These are phyloP conservation scores for Calonectria hawksworthii DNA, from an alignment of 2,329 filamentous ascomycete species.

Conservation along the genomic window DNA sequence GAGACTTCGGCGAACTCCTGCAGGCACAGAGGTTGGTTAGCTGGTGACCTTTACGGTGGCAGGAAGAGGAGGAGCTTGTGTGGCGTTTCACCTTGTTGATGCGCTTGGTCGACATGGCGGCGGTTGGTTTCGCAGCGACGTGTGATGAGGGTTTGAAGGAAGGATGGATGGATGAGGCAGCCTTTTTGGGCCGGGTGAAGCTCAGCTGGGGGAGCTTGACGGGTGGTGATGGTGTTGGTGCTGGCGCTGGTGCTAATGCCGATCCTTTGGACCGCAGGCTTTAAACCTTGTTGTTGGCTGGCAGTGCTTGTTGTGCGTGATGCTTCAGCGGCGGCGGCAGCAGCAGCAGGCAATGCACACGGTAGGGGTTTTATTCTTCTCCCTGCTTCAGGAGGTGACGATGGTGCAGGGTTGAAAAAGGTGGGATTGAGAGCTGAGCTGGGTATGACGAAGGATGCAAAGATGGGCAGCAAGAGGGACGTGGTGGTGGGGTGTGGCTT, in stretches of 20 bases:
- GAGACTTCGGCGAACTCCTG: slow-evolving; percentile 70
- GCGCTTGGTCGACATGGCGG: slow-evolving; percentile 59
- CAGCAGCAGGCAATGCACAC: not conserved
- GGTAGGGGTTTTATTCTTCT: not conserved
- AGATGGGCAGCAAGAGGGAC: not conserved
- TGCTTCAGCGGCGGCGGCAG: not conserved
- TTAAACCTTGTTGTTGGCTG: slow-evolving; percentile 2
- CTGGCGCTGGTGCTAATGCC: slow-evolving; percentile 6
- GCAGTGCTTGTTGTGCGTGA: not conserved
- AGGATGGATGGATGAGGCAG: not conserved
- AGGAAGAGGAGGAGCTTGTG: not conserved
- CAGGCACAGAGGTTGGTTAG: not conserved
- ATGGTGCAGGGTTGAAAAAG: not conserved
- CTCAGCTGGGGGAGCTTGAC: not conserved
- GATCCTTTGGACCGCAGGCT: not conserved
- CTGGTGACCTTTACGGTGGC: no score
- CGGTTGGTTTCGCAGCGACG: slow-evolving; percentile 6
- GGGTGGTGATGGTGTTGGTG: not conserved
- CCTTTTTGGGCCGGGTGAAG: not conserved
- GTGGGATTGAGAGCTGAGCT: not conserved
- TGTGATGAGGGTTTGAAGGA: slow-evolving; percentile 10
- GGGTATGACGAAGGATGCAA: slow-evolving; percentile 37
- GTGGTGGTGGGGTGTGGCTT: slow-evolving; percentile 18
- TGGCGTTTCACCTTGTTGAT: slow-evolving; percentile 57
- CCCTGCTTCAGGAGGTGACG: not conserved